phyloP scores from a whole-genome alignment of 2,329 filamentous ascomycete genomes.

The Colletotrichum horii region DNA sequence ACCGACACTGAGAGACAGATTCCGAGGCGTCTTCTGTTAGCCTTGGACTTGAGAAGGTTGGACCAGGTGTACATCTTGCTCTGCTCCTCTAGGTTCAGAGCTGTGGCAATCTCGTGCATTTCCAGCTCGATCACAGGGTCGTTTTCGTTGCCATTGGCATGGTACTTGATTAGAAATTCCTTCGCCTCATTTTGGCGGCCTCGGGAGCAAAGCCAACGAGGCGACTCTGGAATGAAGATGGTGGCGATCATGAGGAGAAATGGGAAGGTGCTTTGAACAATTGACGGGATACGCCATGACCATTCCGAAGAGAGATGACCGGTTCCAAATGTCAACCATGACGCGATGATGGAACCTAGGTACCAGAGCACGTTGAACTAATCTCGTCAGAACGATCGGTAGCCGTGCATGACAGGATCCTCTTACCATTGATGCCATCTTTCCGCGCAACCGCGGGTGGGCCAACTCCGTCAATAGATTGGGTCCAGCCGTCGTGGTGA shows the following conservation, averaged over 20 bases:
- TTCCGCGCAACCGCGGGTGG: not conserved
- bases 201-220: constrained; percentile 37
- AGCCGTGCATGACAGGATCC: accelerated
- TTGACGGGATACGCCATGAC: not conserved
- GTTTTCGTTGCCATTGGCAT: constrained; percentile 43
- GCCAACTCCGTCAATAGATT: not conserved
- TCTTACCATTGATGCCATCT: not conserved
- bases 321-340: not conserved
- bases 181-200: constrained; percentile 33
- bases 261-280: not conserved
- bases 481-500: not conserved
- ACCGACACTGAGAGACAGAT: constrained; percentile 19
- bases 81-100: constrained; percentile 44
- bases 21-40: constrained; percentile 21
- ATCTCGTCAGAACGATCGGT: not conserved
- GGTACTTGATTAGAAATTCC: not conserved
- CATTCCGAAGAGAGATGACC: not conserved
- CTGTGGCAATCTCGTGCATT: constrained; percentile 53
- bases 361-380: not conserved
- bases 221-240: constrained; percentile 41
- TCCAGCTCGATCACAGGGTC: constrained; percentile 52
- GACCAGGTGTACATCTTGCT: constrained; percentile 2
- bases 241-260: not conserved
- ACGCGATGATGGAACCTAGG: not conserved
- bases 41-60: constrained; percentile 14